These are phyloP conservation scores for Zygnema circumcarinatum DNA, from an alignment of 139 green algal genomes.

Conservation along the genomic window DNA sequence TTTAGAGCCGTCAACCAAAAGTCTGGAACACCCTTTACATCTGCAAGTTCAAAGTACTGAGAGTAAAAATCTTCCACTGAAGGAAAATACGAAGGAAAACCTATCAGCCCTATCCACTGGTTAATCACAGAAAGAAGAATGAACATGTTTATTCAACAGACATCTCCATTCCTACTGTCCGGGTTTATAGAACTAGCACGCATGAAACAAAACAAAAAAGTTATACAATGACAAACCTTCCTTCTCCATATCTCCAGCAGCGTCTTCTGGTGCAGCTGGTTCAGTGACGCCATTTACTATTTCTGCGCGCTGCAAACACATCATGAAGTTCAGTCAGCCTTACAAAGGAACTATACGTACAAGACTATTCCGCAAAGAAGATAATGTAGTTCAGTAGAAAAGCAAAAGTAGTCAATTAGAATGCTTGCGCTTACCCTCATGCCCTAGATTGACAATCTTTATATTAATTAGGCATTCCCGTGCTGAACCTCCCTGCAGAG, in stretches of 20 bases:
- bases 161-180: not conserved
- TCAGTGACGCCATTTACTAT: not conserved
- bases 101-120: not conserved
- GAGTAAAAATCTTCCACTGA: not conserved
- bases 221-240: too few species aligned
- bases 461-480: too few species aligned
- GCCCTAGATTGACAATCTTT: too few species aligned
- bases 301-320: not conserved
- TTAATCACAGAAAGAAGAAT: not conserved
- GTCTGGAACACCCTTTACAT: conserved; percentile 45
- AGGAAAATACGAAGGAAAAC: not conserved
- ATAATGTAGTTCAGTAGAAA: too few species aligned
- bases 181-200: not conserved
- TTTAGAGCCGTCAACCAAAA: conserved; percentile 58
- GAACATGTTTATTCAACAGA: not conserved
- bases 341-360: too few species aligned
- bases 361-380: too few species aligned
- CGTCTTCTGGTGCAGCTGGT: not conserved
- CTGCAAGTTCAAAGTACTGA: conserved; percentile 9
- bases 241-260: not conserved
- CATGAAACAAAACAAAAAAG: not conserved
- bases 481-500: too few species aligned
- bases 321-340: too few species aligned
- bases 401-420: too few species aligned
- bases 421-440: too few species aligned